A percentile compares a stretch with the other conserved stretches of the same genome.
Evolutionary conservation across 2,329 filamentous ascomycete species (phyloP).

Genomic region (Epichloe gansuensis): DNA sequence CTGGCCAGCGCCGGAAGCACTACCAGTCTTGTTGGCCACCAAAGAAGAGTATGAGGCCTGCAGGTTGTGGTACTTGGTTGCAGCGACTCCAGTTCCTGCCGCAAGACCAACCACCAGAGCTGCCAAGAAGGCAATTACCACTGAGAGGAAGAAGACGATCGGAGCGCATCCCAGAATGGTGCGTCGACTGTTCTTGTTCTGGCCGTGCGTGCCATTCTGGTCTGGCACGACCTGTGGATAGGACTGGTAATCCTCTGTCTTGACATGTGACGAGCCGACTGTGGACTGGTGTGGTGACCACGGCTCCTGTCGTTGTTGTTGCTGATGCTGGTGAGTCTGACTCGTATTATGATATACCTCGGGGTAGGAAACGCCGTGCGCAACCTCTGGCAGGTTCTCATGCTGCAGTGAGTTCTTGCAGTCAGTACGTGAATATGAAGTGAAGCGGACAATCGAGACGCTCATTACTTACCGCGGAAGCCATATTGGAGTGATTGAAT

Average conservation of each 20-base stretch:
- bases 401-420: not conserved
- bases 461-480: not conserved
- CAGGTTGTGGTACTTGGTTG: constrained; percentile 15
- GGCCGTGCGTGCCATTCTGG: not conserved
- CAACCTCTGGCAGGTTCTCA: constrained; percentile 1
- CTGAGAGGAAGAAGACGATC: constrained; percentile 28
- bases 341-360: not conserved
- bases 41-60: constrained; percentile 14
- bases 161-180: constrained; percentile 16
- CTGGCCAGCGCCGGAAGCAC: not conserved
- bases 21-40: not conserved
- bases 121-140: constrained; percentile 27
- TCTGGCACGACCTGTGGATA: not conserved
- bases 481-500: not conserved
- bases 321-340: not conserved
- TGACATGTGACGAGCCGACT: not conserved
- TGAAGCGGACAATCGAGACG: not conserved
- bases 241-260: not conserved
- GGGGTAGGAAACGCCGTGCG: not conserved
- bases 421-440: not conserved
- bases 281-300: not conserved
- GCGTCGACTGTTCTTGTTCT: not conserved
- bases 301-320: not conserved
- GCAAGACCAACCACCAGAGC: constrained; percentile 32
- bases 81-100: constrained; percentile 30